These are phyloP conservation scores for Beauveria sp. DNA, from an alignment of 2,329 filamentous ascomycete genomes.

Conservation along the genomic window DNA sequence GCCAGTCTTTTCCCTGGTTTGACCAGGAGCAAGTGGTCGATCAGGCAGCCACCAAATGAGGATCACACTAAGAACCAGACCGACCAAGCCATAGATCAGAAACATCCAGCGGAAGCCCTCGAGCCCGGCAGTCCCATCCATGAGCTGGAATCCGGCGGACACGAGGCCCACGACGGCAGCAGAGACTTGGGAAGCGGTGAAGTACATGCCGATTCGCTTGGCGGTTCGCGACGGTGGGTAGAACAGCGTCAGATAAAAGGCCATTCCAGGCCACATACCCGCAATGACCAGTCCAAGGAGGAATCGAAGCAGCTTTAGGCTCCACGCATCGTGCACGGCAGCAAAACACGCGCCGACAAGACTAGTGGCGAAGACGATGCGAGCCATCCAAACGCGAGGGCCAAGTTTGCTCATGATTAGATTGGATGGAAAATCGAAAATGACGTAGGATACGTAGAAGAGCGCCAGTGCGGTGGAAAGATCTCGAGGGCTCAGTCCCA, in stretches of 20 bases:
- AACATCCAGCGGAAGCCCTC: conserved; percentile 93
- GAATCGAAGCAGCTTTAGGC: conserved; percentile 78
- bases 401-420: conserved; percentile 79
- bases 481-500: conserved; percentile 65
- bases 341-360: conserved; percentile 78
- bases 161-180: conserved; percentile 84
- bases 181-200: conserved; percentile 80
- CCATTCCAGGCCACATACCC: conserved; percentile 94
- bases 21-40: conserved; percentile 67
- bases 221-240: conserved; percentile 81
- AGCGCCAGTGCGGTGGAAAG: conserved; percentile 77
- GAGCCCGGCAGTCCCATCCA: conserved; percentile 70
- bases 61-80: conserved; percentile 60
- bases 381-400: conserved; percentile 84
- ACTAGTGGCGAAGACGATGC: conserved; percentile 82
- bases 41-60: conserved; percentile 90
- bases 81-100: conserved; percentile 72
- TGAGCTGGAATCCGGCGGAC: conserved; percentile 83
- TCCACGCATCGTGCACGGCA: conserved; percentile 75
- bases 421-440: conserved; percentile 85
- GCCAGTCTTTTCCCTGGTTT: conserved; percentile 41
- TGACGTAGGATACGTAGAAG: conserved; percentile 87
- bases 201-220: conserved; percentile 84
- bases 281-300: conserved; percentile 81
- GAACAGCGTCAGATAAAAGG: conserved; percentile 85